Percentiles rank a stretch among this genome's conserved stretches.
These are phyloP conservation scores for Lodderomyces jiufengensis DNA, from an alignment of 1,139 yeast species.

Conservation along the genomic window DNA sequence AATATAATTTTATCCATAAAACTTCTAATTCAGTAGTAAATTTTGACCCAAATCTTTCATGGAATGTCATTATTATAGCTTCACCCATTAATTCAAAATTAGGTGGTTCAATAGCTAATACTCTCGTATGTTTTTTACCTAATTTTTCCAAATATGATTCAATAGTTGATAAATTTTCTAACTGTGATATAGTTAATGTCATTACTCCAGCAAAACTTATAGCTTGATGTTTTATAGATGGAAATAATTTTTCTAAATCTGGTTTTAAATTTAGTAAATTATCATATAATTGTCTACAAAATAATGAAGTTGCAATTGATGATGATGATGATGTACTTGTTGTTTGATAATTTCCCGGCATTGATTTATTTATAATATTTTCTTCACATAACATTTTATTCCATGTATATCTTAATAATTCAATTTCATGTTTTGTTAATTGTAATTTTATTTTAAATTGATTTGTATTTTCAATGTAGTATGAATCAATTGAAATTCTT, in stretches of 20 bases:
- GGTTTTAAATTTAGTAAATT: slow-evolving; percentile 55
- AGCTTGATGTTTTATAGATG: slow-evolving; percentile 68
- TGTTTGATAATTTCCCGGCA: slow-evolving; percentile 10
- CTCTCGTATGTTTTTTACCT: slow-evolving; percentile 75
- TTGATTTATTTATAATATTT: slow-evolving; percentile 4
- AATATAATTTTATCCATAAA: slow-evolving; percentile 68
- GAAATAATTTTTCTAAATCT: slow-evolving; percentile 53
- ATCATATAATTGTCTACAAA: slow-evolving; percentile 61
- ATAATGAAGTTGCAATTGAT: slow-evolving; percentile 22
- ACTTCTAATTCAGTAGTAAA: slow-evolving; percentile 53
- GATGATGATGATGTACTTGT: slow-evolving; percentile 1
- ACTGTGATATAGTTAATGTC: slow-evolving; percentile 53
- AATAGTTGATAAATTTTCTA: slow-evolving; percentile 39
- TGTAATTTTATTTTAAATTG: slow-evolving; percentile 27
- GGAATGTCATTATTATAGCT: slow-evolving; percentile 69
- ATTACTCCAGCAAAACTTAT: slow-evolving; percentile 79
- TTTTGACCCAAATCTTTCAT: slow-evolving; percentile 54
- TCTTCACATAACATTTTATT: slow-evolving; percentile 42
- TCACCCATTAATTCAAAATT: slow-evolving; percentile 79
- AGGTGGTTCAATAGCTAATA: slow-evolving; percentile 68
- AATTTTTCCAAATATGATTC: slow-evolving; percentile 60
- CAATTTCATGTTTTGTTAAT: slow-evolving; percentile 33
- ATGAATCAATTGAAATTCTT: slow-evolving; percentile 41
- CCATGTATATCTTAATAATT: slow-evolving; percentile 43
- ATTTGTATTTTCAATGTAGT: slow-evolving; percentile 11